A percentile compares a stretch with the other conserved stretches of the same genome.
Evolutionary conservation across 169 alveolate species (phyloP).

Genomic region (Theileria annulata): DNA sequence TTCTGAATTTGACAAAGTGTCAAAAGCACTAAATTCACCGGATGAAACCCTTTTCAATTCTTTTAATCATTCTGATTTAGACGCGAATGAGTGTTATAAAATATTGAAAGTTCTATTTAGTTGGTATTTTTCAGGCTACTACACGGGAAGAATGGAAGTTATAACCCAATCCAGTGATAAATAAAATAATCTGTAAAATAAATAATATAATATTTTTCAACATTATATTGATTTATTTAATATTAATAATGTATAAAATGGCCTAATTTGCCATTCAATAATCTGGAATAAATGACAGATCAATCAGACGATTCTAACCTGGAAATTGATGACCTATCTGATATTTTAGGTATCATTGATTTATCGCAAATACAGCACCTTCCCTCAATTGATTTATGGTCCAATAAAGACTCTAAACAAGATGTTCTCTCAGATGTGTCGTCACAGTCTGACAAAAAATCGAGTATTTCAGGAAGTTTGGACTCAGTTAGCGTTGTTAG

Average conservation of each 20-base stretch:
- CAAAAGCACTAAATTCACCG: neutral
- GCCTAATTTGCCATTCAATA: neutral
- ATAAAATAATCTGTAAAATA: conserved; percentile 7
- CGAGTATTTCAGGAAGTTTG: neutral
- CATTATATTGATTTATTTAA: neutral
- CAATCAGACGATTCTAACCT: neutral
- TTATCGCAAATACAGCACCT: neutral
- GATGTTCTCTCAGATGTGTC: conserved; percentile 29
- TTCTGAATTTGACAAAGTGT: neutral
- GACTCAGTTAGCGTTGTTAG: conserved; percentile 15
- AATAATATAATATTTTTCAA: neutral
- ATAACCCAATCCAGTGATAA: conserved; percentile 16
- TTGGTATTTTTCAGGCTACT: conserved; percentile 35
- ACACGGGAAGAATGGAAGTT: conserved; percentile 15
- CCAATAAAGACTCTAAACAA: conserved; percentile 8
- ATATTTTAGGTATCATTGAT: neutral
- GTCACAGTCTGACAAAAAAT: conserved; percentile 12
- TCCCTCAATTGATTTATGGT: neutral
- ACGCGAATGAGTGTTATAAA: neutral
- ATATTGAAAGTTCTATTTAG: conserved; percentile 13
- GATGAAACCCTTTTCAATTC: neutral
- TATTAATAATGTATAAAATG: neutral
- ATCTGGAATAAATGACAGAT: neutral
- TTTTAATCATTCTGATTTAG: neutral
- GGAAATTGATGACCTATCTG: neutral